Evolutionary conservation across 2,329 filamentous ascomycete species (phyloP), one percentile per base, ranked within the genome.

Genomic region (Hypomyces perniciosus): DNA sequence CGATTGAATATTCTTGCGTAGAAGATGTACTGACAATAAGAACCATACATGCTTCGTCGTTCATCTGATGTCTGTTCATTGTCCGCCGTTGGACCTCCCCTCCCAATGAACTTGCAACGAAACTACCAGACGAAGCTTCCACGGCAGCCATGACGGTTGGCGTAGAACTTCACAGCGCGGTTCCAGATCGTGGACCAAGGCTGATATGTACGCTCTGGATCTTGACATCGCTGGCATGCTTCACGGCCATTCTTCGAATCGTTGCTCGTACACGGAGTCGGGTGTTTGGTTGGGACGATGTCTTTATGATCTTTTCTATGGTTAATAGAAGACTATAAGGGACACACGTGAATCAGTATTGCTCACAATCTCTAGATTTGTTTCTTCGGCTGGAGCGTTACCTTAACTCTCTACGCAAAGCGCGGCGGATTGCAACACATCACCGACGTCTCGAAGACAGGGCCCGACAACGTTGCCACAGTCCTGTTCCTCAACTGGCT

Each of bases 401-500:
- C 49, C 29, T 41, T 59, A 8, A 59, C 57, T 1, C 33, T 56
- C 2, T 58, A 58, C 43, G 52, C 52, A 12, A 44, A 54, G 28
- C 56, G 53, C 26, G 56, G 56, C 4, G 57, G 57, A 7, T 44
- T 54, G 8, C 43, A 40, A 29, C 57, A 58, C 45, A 52, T 57
- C 29, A 10, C 50, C 10, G 52, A 59, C 39, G 47, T 57, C 6
- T 35, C 27, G n/a, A 47, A 48, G 34, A 56, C 52, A 8, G 57
- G 57, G 1, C 50, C 48, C 8, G 56, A 59, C 39, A 58, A 59
- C 31, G 44, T 58, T n/a, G 53, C 55, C 30, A 51, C 29, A 6
- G 57, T 59, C 3, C 27, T 58, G 30, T 46, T 59, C 9, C 49
- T 59, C 9, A 59, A 55, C 46, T 60, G 56, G 57, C 48, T 52